A percentile compares a stretch with the other conserved stretches of the same genome.
phyloP scores from a whole-genome alignment of 495 filamentous ascomycete genomes.

The Tuber magnatum region DNA sequence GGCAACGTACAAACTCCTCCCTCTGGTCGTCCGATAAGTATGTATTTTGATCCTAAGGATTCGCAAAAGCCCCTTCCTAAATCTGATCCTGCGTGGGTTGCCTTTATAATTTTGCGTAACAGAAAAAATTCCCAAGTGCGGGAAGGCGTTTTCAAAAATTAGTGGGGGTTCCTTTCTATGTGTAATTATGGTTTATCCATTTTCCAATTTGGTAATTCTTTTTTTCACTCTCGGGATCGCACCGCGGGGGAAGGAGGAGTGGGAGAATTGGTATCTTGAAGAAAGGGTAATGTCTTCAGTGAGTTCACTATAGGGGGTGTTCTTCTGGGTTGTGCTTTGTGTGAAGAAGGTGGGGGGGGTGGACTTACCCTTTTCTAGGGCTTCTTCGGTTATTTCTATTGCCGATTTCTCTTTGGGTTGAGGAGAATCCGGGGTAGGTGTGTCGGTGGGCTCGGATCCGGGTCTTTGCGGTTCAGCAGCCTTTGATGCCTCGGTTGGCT shows the following conservation, averaged over 20 bases:
- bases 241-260: neutral
- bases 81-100: slow-evolving; percentile 1
- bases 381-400: neutral
- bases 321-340: neutral
- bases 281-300: slow-evolving; percentile 5
- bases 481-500: neutral
- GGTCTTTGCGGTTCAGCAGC: neutral
- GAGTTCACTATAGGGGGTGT: neutral
- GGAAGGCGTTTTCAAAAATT: slow-evolving; percentile 1
- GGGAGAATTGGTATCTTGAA: slow-evolving; percentile 1
- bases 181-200: neutral
- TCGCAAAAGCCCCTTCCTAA: neutral
- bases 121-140: neutral
- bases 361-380: slow-evolving; percentile 2
- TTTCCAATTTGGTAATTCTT: neutral
- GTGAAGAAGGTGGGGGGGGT: neutral
- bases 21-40: neutral
- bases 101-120: neutral
- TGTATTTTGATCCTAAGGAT: slow-evolving; percentile 1
- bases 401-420: neutral
- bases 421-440: neutral
- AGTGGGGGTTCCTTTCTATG: neutral
- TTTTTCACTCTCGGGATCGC: slow-evolving; percentile 1
- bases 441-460: neutral
- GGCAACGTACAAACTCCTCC: neutral